Base-by-base conservation (phyloP, 2,329 filamentous ascomycete species). In the Hypoxylon sp. region DNA sequence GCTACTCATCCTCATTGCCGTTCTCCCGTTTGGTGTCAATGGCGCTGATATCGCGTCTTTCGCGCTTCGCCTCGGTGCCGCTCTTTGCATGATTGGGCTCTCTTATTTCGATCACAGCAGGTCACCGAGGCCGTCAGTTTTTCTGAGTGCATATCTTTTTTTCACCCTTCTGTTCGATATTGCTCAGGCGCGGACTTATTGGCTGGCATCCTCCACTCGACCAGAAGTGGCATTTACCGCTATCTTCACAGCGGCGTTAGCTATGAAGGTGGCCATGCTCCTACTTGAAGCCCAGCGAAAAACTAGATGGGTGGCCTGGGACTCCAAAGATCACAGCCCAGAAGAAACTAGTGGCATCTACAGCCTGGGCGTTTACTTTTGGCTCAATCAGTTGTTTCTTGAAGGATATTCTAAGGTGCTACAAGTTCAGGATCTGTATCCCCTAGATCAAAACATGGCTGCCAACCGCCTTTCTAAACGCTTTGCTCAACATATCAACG, bases 161-260 rank as follows among this genome's bases (percentile, higher is more conserved):
- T 44, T 83, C 2, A 82, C 82, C 0, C 67, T 83, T 0, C 69
- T 86, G 1, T 79, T 86, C 31, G 85, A 87, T 51, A 71, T 81
- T 5, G 79, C 79, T 0, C 82, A 82, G 64, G 74, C 76, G 0
- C 78, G 85, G 8, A 86, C 84, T 0, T 71, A 81, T 5, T 86
- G 82, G 80, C 75, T 86, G 3, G 65, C 63, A 2, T 60, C 62
- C 5, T 60, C 57, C 1, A 59, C 51, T 11, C 44, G 52, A 10
- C 26, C 54, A 1, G 73, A 74, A 33, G 10, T 70, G 17, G 51
- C 58, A 1, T 71, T 72, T 14, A 59, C 64, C 3, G 58, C 54
- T 29, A 37, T 75, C 11, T 69, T 65, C 10, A 72, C 71, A 4
- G 55, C 69, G 19, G 52, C 69, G 4, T 17, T 74, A 29, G 62